phyloP scores from a whole-genome alignment of 2,329 filamentous ascomycete species.

The Phialophora chinensis region DNA sequence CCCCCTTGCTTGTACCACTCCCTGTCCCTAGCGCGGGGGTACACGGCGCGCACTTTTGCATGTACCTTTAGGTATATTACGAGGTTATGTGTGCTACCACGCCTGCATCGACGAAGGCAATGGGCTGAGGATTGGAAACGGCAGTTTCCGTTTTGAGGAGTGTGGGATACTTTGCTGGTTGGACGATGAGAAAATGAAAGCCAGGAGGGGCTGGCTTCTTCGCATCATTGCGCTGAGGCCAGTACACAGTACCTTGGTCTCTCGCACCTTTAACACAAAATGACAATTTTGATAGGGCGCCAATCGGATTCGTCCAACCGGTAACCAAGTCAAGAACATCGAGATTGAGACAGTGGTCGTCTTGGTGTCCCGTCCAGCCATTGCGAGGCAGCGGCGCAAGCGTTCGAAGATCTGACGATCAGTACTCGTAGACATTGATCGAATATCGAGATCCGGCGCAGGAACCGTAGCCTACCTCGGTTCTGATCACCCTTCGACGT shows the following conservation, averaged over 20 bases:
- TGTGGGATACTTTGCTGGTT: neutral
- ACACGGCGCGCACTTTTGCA: neutral
- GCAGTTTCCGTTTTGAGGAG: neutral
- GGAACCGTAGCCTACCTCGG: neutral
- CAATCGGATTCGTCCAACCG: neutral
- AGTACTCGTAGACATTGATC: neutral
- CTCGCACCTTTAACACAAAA: neutral
- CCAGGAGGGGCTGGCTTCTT: neutral
- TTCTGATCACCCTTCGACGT: neutral
- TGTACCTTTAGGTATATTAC: neutral
- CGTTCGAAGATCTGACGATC: constrained; percentile 3
- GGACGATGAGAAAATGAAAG: neutral
- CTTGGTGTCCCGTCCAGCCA: neutral
- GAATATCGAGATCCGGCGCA: neutral
- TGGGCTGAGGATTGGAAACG: neutral
- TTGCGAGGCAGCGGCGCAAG: neutral
- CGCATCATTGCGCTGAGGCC: neutral
- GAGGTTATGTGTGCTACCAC: neutral
- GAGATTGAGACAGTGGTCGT: neutral
- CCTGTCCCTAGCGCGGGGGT: neutral
- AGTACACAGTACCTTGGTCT: neutral
- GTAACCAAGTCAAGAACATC: neutral
- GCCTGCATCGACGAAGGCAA: neutral
- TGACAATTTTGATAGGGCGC: neutral
- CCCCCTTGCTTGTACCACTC: neutral